Conservation (phyloP, 2,329 filamentous ascomycete species). For the Colletotrichum sp. region DNA sequence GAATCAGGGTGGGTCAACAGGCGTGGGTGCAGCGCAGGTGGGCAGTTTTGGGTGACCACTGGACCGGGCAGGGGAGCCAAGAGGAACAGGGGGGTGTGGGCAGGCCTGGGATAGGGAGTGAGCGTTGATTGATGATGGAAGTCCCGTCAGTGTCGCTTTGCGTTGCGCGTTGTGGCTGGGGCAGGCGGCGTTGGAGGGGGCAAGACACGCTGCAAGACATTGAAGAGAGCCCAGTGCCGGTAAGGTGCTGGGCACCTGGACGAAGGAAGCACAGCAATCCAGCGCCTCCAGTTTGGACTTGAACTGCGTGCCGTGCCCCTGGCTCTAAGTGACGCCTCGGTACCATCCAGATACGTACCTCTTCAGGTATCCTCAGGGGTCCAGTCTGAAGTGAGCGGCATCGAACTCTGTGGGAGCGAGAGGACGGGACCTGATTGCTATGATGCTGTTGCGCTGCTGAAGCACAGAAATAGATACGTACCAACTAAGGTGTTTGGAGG, state of each 20-base stretch:
- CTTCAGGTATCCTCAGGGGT: background rate
- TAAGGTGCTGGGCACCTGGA: background rate
- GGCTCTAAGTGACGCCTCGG: too few relatives aligned
- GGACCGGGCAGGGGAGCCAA: conserved; percentile 1
- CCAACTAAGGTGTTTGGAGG: background rate
- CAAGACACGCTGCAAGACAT: background rate
- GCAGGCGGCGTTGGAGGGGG: background rate
- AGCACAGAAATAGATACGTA: background rate
- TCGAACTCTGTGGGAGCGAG: background rate
- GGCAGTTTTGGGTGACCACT: background rate
- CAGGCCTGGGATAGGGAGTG: background rate
- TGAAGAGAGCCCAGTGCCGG: background rate
- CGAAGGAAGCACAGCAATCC: background rate
- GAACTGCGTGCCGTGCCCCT: background rate
- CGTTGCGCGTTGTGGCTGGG: conserved; percentile 7
- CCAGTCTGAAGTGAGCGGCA: background rate
- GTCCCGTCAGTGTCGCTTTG: background rate
- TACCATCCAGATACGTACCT: background rate
- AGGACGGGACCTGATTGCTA: background rate
- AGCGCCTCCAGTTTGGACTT: background rate
- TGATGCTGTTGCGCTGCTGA: background rate
- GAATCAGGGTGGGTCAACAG: background rate
- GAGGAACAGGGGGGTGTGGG: conserved; percentile 8
- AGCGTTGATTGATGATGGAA: background rate
- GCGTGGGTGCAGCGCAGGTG: conserved; percentile 11